Base-by-base conservation (phyloP, 805 yeast genomes). In the Lachancea fermentati region DNA sequence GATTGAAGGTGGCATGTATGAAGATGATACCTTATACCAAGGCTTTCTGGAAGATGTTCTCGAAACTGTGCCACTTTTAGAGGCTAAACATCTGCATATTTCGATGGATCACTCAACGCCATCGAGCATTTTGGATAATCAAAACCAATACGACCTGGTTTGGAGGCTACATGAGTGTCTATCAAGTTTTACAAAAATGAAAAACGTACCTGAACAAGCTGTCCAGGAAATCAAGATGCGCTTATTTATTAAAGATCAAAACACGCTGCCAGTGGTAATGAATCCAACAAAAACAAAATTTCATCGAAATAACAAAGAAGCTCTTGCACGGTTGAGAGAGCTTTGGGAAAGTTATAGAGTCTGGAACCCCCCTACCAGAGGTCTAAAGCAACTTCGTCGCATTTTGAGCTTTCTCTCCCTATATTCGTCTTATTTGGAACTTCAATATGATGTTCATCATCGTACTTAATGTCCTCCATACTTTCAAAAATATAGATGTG, bases 111-210 rank as follows among this genome's bases (percentile, higher is more conserved):
- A 49, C 22, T 41, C 52, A 4, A 45, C 47, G 11, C 56, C 56
- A 8, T 47, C 47, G 13, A 58, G 61, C 36, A 60, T 61, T 15
- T 51, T 46, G 25, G 52, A 52, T 43, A 45, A 55, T 2, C 57
- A 54, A 12, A 65, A 65, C 37, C 66, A 61, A 37, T 68, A 64
- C 41, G 67, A 68, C 39, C 43, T 68, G 32, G 67, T 68, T 1
- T 68, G 73, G 73, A 63, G 64, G 14, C 49, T 68, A 2, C 71
- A 68, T 45, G 71, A 67, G 14, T 62, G 62, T 16, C 38, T 67
- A 12, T 58, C 66, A 5, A 58, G 55, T 6, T 66, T 62, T 45
- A 56, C 61, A 26, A 51, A 42, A 8, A 38, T 66, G 11, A 55
- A 55, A 35, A 65, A 65, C 41, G 44, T 68, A 9, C 62, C 67